A percentile compares a stretch with the other conserved stretches of the same genome.
Conservation (phyloP, 306 rosid species). For the Quillaja saponaria region DNA sequence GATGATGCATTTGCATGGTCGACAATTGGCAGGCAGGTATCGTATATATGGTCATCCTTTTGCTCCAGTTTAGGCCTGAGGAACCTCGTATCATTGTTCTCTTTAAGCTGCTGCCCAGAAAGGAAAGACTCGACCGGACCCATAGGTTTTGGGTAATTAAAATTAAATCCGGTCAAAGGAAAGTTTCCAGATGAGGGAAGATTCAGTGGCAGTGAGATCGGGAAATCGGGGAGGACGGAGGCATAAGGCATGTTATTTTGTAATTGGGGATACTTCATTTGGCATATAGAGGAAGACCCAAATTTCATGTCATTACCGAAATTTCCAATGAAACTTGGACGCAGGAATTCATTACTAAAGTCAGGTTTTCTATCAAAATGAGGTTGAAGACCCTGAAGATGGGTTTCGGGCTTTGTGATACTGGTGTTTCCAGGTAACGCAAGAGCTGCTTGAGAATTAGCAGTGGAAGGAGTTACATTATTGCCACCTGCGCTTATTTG, state of each 20-base stretch:
- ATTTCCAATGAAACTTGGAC: slow-evolving; percentile 50
- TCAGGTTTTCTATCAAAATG: slow-evolving; percentile 70
- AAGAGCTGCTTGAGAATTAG: slow-evolving; percentile 45
- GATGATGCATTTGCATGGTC: slow-evolving; percentile 52
- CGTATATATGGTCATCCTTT: slow-evolving; percentile 46
- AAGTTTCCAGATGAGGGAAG: slow-evolving; percentile 51
- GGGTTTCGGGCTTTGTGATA: slow-evolving; percentile 45
- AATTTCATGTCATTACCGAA: slow-evolving; percentile 52
- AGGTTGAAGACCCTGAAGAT: slow-evolving; percentile 43
- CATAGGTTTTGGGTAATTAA: slow-evolving; percentile 43
- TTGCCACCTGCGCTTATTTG: slow-evolving; percentile 49
- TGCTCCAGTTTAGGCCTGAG: slow-evolving; percentile 74
- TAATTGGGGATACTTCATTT: slow-evolving; percentile 56
- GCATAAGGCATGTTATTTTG: slow-evolving; percentile 47
- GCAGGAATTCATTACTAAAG: slow-evolving; percentile 48
- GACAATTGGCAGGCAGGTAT: slow-evolving; percentile 39
- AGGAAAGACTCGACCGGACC: slow-evolving; percentile 49
- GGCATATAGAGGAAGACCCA: slow-evolving; percentile 57
- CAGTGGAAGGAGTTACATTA: slow-evolving; percentile 32
- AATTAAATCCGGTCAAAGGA: slow-evolving; percentile 44
- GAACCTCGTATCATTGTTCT: slow-evolving; percentile 47
- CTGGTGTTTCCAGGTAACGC: slow-evolving; percentile 38
- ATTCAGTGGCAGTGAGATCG: slow-evolving; percentile 60
- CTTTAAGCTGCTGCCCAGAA: slow-evolving; percentile 60
- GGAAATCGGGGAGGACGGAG: slow-evolving; percentile 55